These are phyloP conservation scores for Leccinum proliferum DNA, from an alignment of 1,284 basidiomycete genomes.

Conservation along the genomic window DNA sequence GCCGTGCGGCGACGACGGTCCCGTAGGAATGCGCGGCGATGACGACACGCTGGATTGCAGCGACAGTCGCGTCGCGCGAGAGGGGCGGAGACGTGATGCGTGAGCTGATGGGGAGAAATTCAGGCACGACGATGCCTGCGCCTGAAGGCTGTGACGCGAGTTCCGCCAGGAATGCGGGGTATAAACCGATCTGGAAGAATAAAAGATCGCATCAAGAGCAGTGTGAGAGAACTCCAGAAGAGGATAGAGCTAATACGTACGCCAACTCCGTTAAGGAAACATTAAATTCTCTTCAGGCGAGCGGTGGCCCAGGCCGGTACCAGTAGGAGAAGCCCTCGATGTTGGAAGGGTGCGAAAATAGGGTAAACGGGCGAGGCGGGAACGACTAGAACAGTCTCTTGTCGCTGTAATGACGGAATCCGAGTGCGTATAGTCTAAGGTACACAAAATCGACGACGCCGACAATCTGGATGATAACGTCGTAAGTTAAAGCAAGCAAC, in stretches of 20 bases:
- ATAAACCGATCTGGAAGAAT: conserved; percentile 48
- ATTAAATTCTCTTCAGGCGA: conserved; percentile 44
- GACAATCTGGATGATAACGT: conserved; percentile 40
- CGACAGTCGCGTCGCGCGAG: conserved; percentile 13
- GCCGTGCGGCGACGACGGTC: conserved; percentile 45
- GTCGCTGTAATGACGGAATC: conserved; percentile 51
- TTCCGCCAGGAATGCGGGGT: conserved; percentile 45
- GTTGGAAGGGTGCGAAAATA: conserved; percentile 39
- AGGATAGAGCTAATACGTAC: conserved; percentile 30
- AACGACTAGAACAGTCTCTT: conserved; percentile 38
- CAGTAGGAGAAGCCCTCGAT: conserved; percentile 49
- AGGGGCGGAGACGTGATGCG: conserved; percentile 42
- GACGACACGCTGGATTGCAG: conserved; percentile 33
- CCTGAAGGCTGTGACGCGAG: conserved; percentile 36
- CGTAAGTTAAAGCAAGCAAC: background rate
- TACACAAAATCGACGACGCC: conserved; percentile 41
- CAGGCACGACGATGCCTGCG: conserved; percentile 52
- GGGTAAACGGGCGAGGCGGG: conserved; percentile 44
- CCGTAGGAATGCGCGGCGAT: conserved; percentile 58
- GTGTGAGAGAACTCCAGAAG: background rate
- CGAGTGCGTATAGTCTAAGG: conserved; percentile 34
- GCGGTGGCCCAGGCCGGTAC: conserved; percentile 47
- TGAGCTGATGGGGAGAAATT: conserved; percentile 55
- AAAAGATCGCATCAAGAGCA: no score
- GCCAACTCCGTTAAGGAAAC: conserved; percentile 62